Evolutionary conservation across 2,329 filamentous ascomycete genomes (phyloP), one percentile per base, ranked within the genome.

Genomic region (Colletotrichum ledebouriae): DNA sequence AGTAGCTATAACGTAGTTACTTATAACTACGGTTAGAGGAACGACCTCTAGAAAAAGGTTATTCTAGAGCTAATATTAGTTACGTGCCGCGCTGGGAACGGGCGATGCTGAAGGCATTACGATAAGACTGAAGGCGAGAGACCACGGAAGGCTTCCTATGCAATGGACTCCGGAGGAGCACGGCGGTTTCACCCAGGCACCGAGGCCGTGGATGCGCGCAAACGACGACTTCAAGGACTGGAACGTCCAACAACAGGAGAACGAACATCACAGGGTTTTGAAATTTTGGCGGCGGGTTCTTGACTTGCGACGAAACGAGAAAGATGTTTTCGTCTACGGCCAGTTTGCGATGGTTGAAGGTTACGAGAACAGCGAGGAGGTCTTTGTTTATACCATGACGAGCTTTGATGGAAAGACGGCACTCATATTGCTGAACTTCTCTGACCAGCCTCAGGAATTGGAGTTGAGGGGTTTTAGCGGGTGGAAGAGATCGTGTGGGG

Each of bases 151-250:
- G n/a, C n/a, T n/a, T n/a, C n/a, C n/a, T n/a, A n/a, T n/a, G n/a
- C n/a, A n/a, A n/a, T n/a, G n/a, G n/a, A n/a, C n/a, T n/a, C n/a
- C n/a, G n/a, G n/a, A n/a, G n/a, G n/a, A n/a, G n/a, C n/a, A n/a
- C n/a, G n/a, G n/a, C n/a, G n/a, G n/a, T n/a, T n/a, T n/a, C 17
- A 17, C 17, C 17, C 17, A 17, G 17, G 17, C 17, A 2, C 3
- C 17, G 3, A 70, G 65, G 2, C 72, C 74, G 1, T 77, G 76
- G 76, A 77, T 77, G 74, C 59, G 69, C 0, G 60, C 74, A 3
- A 75, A 77, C 15, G 72, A 76, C 2, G 72, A 76, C 13, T 75
- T 41, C 41, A 9, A n/a, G 12, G 57, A 59, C 11, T 49, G 57
- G 63, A 76, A 76, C 5, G 73, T 74, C 17, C 56, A 49, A 0